A percentile compares a stretch with the other conserved stretches of the same genome.
Evolutionary conservation across 2,329 filamentous ascomycete genomes (phyloP).

Genomic region (Pseudogymnoascus verrucosus): DNA sequence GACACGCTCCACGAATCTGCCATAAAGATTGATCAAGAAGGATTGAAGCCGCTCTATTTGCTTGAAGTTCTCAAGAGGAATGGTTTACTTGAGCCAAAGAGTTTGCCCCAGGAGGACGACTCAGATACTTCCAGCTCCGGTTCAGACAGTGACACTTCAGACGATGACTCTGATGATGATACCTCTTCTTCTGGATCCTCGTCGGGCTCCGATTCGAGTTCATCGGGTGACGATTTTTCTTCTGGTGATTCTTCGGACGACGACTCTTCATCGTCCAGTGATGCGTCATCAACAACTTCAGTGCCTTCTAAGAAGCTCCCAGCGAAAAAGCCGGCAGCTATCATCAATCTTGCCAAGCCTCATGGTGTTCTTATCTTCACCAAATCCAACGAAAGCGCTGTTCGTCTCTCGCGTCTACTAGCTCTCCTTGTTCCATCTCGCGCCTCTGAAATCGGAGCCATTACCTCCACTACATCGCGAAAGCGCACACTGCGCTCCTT

Average conservation of each 20-base stretch:
- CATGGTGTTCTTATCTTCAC: constrained; percentile 69
- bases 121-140: constrained; percentile 29
- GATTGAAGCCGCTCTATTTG: constrained; percentile 77
- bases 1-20: constrained; percentile 54
- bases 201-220: constrained; percentile 23
- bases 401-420: constrained; percentile 78
- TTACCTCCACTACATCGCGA: constrained; percentile 72
- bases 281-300: constrained; percentile 15
- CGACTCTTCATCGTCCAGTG: constrained; percentile 13
- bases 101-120: constrained; percentile 25
- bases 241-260: constrained; percentile 19
- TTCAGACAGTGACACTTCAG: constrained; percentile 20
- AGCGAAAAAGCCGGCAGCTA: constrained; percentile 14
- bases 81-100: constrained; percentile 32
- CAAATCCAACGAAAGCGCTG: constrained; percentile 78
- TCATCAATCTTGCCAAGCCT: constrained; percentile 24
- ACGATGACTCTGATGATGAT: constrained; percentile 17
- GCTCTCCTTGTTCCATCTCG: constrained; percentile 55
- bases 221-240: constrained; percentile 9
- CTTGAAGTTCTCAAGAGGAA: constrained; percentile 61
- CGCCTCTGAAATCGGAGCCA: constrained; percentile 52
- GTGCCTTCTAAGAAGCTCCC: constrained; percentile 11
- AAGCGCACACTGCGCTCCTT: constrained; percentile 63
- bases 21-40: constrained; percentile 59
- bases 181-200: constrained; percentile 16